Base-by-base conservation (phyloP, 495 filamentous ascomycete genomes). In the Podospora fimiseda region DNA sequence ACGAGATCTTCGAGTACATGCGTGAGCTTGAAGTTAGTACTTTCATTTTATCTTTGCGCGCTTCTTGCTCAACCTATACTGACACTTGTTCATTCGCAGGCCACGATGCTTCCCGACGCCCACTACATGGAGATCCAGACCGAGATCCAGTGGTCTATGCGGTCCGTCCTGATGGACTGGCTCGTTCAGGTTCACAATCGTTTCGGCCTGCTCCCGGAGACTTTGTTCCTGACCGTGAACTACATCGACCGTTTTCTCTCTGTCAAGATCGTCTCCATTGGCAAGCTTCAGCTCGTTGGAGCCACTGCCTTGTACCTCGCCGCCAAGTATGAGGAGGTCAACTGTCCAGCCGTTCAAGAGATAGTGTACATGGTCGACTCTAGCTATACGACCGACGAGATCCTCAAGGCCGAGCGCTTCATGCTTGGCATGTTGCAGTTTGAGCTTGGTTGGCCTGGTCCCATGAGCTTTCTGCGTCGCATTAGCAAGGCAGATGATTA, bases 141-240 rank as follows among this genome's bases (percentile, higher is more conserved):
- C n/a, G 91, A 97, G 68, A 92, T 98, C 50, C 89, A 95, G 67
- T 97, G 94, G 94, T 95, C 92, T 0, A 96, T 96, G 92, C 89
- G 93, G 42, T 83, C 92, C 9, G 89, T 97, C 41, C 82, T 98
- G 48, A 95, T 97, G 85, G 94, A 97, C 67, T 98, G 93, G 93
- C 77, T 98, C 9, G 85, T 96, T 39, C 92, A 97, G 65, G 93
- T 98, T 18, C 93, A 98, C 63, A 79, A 84, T 59, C 89, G 94
- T 41, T 97, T 98, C 73, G 77, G 77, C 19, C 78, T 97, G 11
- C 82, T 96, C 1, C 93, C 93, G 6, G 94, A 98, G 74, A 98
- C 93, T 0, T 74, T 98, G 6, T 97, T 94, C 71, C 80, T 97
- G 40, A 86, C 82, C 55, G 87, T 91, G 65, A 97, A 98, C 73